Evolutionary conservation across 257 asterid genomes (phyloP), one percentile per base, ranked within the genome.

Genomic region (Solanum bulbocastanum): DNA sequence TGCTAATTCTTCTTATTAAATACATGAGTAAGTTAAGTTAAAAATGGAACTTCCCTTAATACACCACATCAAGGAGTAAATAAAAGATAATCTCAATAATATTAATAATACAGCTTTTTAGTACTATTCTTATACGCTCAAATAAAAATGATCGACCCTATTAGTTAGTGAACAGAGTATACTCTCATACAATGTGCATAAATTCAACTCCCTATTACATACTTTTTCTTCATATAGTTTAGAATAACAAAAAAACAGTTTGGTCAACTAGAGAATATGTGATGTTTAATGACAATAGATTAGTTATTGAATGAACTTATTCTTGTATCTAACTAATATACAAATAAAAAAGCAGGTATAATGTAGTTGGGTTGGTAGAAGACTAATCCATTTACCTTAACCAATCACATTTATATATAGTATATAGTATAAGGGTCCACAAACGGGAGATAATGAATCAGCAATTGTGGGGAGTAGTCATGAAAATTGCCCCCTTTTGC

Each of bases 291-390:
- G 33, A 78, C 62, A 42, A 78, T 25, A 40, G 6, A 78, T 8
- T 42, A 42, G 44, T 42, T 40, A 76, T 6, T 40, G 60, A n/a
- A 76, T 76, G 23, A 76, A 76, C 8, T n/a, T n/a, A 40, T 76
- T n/a, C 23, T 76, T 79, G 10, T 65, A 65, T n/a, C 32, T 65
- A 4, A 62, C 8, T n/a, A 78, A 56, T 56, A 86, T 49, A 36
- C 27, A 36, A 90, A 71, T 71, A 65, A 25, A 32, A 71, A 90
- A 90, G 92, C 87, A 89, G 93, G 92, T 90, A 71, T 71, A 90
- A 78, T 82, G 49, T 89, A 86, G 94, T 86, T 88, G 88, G 90
- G 60, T 91, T 87, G 91, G 89, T 42, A 86, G 68, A 87, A 44
- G 87, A 86, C 87, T 87, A 87, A 72, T 86, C 49, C 22, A 87